These are phyloP conservation scores for Aspergillus quadrilineatus DNA, from an alignment of 2,329 filamentous ascomycete species.

Conservation along the genomic window DNA sequence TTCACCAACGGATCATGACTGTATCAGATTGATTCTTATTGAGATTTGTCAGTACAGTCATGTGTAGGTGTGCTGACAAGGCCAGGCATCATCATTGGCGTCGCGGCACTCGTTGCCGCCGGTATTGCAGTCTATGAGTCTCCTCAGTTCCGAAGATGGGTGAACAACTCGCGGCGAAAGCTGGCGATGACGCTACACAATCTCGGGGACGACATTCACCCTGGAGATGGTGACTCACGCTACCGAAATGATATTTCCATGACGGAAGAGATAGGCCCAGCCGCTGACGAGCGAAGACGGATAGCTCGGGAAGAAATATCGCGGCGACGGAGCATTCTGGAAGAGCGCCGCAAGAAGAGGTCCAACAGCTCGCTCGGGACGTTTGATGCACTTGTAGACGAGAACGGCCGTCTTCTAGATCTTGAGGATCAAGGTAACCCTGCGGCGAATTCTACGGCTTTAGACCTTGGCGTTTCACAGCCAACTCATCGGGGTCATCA, in stretches of 20 bases:
- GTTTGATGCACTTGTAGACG: slow-evolving; percentile 49
- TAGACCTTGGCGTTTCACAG: slow-evolving; percentile 32
- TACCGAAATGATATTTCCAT: slow-evolving; percentile 47
- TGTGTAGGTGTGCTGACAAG: slow-evolving; percentile 17
- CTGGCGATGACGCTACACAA: slow-evolving; percentile 59
- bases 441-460: slow-evolving; percentile 38
- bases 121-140: slow-evolving; percentile 64
- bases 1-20: background rate
- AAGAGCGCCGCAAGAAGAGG: slow-evolving; percentile 35
- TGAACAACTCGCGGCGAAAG: slow-evolving; percentile 61
- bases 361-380: slow-evolving; percentile 26
- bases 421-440: slow-evolving; percentile 11
- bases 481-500: slow-evolving; percentile 28
- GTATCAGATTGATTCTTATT: no score
- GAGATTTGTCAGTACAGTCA: background rate
- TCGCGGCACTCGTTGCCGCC: slow-evolving; percentile 61
- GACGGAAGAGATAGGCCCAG: slow-evolving; percentile 45
- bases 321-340: slow-evolving; percentile 42
- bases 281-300: slow-evolving; percentile 46
- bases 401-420: slow-evolving; percentile 38
- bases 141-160: slow-evolving; percentile 62
- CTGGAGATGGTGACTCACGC: slow-evolving; percentile 35
- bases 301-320: slow-evolving; percentile 47
- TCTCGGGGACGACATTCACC: slow-evolving; percentile 60
- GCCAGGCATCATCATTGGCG: slow-evolving; percentile 61